Evolutionary conservation across 1,284 basidiomycete species (phyloP).

Genomic region (Filobasidium uniguttulatum): DNA sequence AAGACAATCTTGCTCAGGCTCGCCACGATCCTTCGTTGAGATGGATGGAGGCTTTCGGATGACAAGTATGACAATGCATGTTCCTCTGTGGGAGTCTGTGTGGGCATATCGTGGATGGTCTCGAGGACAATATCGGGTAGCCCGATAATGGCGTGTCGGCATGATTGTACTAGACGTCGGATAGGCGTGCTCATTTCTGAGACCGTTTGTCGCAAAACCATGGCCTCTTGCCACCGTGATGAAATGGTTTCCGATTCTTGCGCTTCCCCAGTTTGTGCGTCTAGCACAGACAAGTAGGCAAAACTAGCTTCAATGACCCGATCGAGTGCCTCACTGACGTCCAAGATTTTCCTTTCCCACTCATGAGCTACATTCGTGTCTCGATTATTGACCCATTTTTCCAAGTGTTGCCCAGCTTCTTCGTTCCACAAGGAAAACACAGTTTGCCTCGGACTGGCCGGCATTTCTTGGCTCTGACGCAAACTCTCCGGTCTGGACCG

Average conservation of each 20-base stretch:
- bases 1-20: conserved; percentile 16
- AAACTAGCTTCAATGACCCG: conserved; percentile 28
- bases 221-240: conserved; percentile 23
- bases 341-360: conserved; percentile 17
- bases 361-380: conserved; percentile 24
- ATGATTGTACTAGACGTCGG: conserved; percentile 23
- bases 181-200: conserved; percentile 17
- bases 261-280: conserved; percentile 20
- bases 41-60: conserved; percentile 10
- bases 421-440: too few species aligned
- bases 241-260: conserved; percentile 19
- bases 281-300: conserved; percentile 24
- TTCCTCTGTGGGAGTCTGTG: conserved; percentile 19
- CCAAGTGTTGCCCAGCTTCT: neutral
- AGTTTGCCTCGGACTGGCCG: too few species aligned
- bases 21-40: conserved; percentile 14
- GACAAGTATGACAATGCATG: conserved; percentile 19
- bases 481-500: neutral
- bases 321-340: conserved; percentile 23
- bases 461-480: neutral
- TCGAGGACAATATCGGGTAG: conserved; percentile 18
- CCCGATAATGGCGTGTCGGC: conserved; percentile 27
- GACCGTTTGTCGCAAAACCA: conserved; percentile 9
- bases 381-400: conserved; percentile 45
- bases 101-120: conserved; percentile 23